Conservation (phyloP, 495 filamentous ascomycete genomes). For the Usnea hakonensis region DNA sequence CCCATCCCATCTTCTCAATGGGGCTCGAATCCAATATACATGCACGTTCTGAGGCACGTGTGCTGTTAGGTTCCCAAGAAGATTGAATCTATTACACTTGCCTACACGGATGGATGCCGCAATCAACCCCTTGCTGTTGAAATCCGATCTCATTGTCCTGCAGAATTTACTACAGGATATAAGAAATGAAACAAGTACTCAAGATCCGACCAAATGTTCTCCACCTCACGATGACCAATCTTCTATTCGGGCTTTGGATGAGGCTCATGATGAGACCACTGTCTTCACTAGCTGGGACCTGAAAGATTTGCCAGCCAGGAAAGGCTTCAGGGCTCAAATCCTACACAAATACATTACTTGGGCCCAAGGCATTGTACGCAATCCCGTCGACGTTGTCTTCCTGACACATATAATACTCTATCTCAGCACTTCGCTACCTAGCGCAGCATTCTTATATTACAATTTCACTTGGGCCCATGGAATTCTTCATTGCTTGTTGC, state of each 20-base stretch:
- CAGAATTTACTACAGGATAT: constrained; percentile 38
- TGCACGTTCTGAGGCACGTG: neutral
- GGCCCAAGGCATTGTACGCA: constrained; percentile 48
- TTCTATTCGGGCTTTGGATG: constrained; percentile 32
- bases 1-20: neutral
- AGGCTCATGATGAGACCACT: constrained; percentile 9
- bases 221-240: constrained; percentile 40
- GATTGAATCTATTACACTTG: neutral
- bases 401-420: constrained; percentile 69
- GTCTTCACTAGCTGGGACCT: constrained; percentile 43
- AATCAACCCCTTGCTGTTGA: constrained; percentile 42
- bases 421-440: constrained; percentile 58
- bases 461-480: constrained; percentile 60
- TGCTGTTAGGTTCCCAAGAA: neutral
- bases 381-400: constrained; percentile 64
- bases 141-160: constrained; percentile 44
- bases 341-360: constrained; percentile 45
- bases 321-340: constrained; percentile 11
- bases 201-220: constrained; percentile 11
- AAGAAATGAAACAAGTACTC: constrained; percentile 20
- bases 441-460: constrained; percentile 54
- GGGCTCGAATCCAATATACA: neutral
- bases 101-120: constrained; percentile 1
- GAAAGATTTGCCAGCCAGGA: constrained; percentile 30
- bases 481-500: constrained; percentile 52